phyloP scores from a whole-genome alignment of 345 rosid genomes.

The Lepidium aucheri region DNA sequence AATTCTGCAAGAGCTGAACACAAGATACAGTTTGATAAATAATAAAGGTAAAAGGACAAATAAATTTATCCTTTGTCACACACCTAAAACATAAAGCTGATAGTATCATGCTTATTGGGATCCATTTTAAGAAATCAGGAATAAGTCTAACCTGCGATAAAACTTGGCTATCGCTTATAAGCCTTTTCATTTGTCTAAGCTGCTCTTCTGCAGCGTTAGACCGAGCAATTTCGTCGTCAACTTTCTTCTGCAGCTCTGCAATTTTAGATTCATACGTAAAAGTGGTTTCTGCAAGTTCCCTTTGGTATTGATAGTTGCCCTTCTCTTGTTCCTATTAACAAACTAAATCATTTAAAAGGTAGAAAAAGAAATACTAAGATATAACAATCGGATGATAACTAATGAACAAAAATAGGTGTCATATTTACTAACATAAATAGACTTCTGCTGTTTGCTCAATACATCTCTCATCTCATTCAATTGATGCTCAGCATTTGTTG shows the following conservation, averaged over 20 bases:
- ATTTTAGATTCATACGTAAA: constrained; percentile 61
- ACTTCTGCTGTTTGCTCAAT: constrained; percentile 45
- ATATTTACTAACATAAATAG: constrained; percentile 45
- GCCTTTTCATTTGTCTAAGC: constrained; percentile 35
- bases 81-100: constrained; percentile 4
- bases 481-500: constrained; percentile 40
- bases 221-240: constrained; percentile 43
- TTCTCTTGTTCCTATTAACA: constrained; percentile 49
- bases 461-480: constrained; percentile 39
- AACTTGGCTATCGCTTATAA: constrained; percentile 44
- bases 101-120: constrained; percentile 1
- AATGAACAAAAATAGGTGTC: background rate
- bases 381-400: background rate
- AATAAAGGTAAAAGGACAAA: background rate
- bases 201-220: constrained; percentile 46
- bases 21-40: background rate
- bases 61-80: background rate
- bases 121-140: background rate
- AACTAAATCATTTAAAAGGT: background rate
- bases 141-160: constrained; percentile 47
- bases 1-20: constrained; percentile 12
- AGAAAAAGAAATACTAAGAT: background rate
- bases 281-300: constrained; percentile 61
- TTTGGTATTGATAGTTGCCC: constrained; percentile 49
- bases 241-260: constrained; percentile 46